phyloP scores from a whole-genome alignment of 495 filamentous ascomycete genomes.

The Podospora pseudopauciseta region DNA sequence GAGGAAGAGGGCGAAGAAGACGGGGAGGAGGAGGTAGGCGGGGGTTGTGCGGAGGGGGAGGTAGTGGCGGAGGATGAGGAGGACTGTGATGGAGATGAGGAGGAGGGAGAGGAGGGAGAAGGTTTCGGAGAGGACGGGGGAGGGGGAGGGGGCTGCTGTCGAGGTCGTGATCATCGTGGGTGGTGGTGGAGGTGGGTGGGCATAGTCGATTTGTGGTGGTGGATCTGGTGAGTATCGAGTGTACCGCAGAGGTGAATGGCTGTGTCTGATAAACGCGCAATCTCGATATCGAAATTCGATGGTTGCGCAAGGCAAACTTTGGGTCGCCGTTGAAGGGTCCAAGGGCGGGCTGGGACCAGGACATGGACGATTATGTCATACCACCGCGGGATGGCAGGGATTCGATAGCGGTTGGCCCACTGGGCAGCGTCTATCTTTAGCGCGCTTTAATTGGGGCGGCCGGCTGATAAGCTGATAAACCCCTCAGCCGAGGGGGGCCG shows the following conservation, averaged over 20 bases:
- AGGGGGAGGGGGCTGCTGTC: slow-evolving; percentile 17
- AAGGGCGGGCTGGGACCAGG: neutral
- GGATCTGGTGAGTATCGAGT: neutral
- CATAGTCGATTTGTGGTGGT: slow-evolving; percentile 12
- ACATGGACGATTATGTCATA: slow-evolving; percentile 5
- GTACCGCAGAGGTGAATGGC: neutral
- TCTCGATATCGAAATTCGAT: neutral
- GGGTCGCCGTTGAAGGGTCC: neutral
- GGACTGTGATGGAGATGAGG: slow-evolving; percentile 66
- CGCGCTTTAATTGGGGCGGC: neutral
- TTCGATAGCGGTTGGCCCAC: neutral
- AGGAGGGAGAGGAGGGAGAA: slow-evolving; percentile 70
- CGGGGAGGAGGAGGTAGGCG: slow-evolving; percentile 81
- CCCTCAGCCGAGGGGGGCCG: neutral
- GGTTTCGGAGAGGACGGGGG: slow-evolving; percentile 41
- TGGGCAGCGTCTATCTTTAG: neutral
- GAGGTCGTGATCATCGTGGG: neutral
- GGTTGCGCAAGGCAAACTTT: neutral
- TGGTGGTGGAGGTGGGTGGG: neutral
- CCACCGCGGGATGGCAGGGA: neutral
- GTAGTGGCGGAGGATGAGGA: slow-evolving; percentile 83
- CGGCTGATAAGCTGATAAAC: slow-evolving; percentile 1
- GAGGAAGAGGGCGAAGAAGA: slow-evolving; percentile 89
- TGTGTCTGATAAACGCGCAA: neutral
- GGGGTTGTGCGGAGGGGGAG: slow-evolving; percentile 87